A percentile compares a stretch with the other conserved stretches of the same genome.
phyloP scores from a whole-genome alignment of 805 yeast genomes.

The Pichia rugopelliculosa region DNA sequence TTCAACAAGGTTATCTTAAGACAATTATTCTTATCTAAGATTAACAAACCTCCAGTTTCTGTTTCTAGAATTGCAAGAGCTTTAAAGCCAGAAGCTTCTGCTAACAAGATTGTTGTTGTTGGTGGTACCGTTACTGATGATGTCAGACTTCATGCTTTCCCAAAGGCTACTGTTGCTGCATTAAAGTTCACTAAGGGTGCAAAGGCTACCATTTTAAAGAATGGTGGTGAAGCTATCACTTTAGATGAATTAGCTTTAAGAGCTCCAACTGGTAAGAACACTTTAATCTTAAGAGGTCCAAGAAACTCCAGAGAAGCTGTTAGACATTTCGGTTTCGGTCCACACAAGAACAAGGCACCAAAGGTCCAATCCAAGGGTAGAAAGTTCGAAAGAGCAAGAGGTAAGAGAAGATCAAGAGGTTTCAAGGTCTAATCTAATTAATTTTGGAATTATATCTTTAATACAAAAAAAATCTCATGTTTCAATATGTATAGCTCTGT shows the following conservation, averaged over 20 bases:
- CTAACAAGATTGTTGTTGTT: conserved; percentile 90
- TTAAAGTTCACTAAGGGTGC: conserved; percentile 99
- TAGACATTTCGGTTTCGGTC: conserved; percentile 99
- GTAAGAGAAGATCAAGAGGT: conserved; percentile 98
- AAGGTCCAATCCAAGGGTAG: conserved; percentile 96
- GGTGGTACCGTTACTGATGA: conserved; percentile 99
- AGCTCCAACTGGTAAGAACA: conserved; percentile 99
- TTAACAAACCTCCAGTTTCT: conserved; percentile 99
- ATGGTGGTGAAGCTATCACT: conserved; percentile 99
- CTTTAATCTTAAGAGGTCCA: conserved; percentile 97
- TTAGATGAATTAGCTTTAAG: conserved; percentile 98
- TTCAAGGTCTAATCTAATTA: conserved; percentile 86
- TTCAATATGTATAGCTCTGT: background rate
- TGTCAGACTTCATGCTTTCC: conserved; percentile 86
- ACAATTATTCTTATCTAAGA: conserved; percentile 94
- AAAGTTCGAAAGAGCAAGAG: conserved; percentile 99
- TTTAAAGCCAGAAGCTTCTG: conserved; percentile 73
- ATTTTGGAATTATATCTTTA: background rate
- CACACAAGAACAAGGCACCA: conserved; percentile 99
- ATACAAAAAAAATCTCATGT: background rate
- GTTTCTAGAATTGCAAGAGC: conserved; percentile 85
- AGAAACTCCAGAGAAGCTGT: conserved; percentile 99
- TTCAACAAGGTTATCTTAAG: conserved; percentile 97
- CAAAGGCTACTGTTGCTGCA: conserved; percentile 98
- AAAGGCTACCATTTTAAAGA: conserved; percentile 92